Conservation (phyloP, 192 early-diverging fungal genomes). For the Thoreauomyces humboldtii region DNA sequence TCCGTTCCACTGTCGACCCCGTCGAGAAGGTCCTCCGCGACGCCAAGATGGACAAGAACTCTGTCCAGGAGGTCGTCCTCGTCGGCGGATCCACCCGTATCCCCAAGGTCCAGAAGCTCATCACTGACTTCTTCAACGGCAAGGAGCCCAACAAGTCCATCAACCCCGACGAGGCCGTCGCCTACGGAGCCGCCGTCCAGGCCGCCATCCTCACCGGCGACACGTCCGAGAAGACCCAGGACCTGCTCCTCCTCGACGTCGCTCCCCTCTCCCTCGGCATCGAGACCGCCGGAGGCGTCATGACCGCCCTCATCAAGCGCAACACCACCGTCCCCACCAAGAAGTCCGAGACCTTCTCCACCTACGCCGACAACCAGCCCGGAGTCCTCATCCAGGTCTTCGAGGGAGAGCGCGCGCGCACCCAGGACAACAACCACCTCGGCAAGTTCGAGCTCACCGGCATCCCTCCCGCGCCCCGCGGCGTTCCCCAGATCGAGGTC, state of each 20-base stretch:
- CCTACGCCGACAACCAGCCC: constrained; percentile 97
- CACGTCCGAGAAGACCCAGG: constrained; percentile 94
- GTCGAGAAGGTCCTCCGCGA: constrained; percentile 96
- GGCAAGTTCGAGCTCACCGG: constrained; percentile 98
- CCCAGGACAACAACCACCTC: constrained; percentile 98
- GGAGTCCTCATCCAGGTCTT: constrained; percentile 97
- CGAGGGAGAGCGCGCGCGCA: constrained; percentile 96
- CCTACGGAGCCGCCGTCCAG: constrained; percentile 98
- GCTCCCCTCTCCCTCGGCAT: constrained; percentile 97
- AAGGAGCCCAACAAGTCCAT: constrained; percentile 99
- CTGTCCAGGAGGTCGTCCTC: constrained; percentile 91
- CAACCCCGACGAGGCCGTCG: constrained; percentile 99
- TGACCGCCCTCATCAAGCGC: constrained; percentile 96
- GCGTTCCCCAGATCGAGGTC: constrained; percentile 96
- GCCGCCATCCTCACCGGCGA: constrained; percentile 95
- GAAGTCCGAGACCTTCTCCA: constrained; percentile 98
- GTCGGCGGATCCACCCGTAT: constrained; percentile 99
- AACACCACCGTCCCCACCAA: constrained; percentile 98
- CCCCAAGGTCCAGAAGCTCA: constrained; percentile 98
- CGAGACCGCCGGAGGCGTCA: constrained; percentile 97
- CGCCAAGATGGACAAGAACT: constrained; percentile 91
- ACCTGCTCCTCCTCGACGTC: constrained; percentile 92
- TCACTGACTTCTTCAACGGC: constrained; percentile 98
- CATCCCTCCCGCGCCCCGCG: constrained; percentile 94
- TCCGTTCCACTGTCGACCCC: constrained; percentile 91